Conservation (phyloP, 768 basidiomycete genomes). For the Lepiota venenata region DNA sequence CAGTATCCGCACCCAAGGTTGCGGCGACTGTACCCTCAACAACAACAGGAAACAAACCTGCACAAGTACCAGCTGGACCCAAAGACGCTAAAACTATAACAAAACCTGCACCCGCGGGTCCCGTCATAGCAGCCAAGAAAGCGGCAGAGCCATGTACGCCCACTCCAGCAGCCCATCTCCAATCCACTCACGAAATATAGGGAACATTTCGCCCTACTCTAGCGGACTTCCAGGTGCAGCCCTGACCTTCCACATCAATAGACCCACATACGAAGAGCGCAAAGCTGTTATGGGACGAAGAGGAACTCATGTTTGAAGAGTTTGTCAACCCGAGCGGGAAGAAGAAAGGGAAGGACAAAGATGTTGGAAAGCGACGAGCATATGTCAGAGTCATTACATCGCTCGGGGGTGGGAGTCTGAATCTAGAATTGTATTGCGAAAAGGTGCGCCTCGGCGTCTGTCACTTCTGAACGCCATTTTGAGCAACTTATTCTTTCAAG, state of each 20-base stretch:
- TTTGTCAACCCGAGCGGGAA: conserved; percentile 69
- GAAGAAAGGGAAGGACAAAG: conserved; percentile 91
- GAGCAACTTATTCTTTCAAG: conserved; percentile 31
- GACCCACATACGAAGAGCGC: conserved; percentile 69
- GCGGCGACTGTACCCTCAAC: conserved; percentile 17
- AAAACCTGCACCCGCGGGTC: conserved; percentile 30
- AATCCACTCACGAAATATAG: conserved; percentile 30
- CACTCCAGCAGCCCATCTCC: not conserved
- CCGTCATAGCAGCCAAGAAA: conserved; percentile 45
- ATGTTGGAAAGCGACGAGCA: conserved; percentile 85
- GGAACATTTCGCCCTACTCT: conserved; percentile 91
- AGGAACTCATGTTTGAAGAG: conserved; percentile 98
- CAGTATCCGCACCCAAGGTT: conserved; percentile 41
- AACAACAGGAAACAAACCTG: conserved; percentile 24
- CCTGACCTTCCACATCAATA: conserved; percentile 87
- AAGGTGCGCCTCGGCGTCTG: conserved; percentile 47
- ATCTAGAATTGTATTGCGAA: conserved; percentile 84
- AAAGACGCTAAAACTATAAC: conserved; percentile 19
- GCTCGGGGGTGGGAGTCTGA: conserved; percentile 81
- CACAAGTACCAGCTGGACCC: conserved; percentile 25
- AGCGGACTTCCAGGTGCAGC: conserved; percentile 90
- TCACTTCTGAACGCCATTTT: not conserved
- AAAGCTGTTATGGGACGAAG: conserved; percentile 95
- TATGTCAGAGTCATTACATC: conserved; percentile 96
- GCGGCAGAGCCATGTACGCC: conserved; percentile 63